Conservation (phyloP, 1,284 basidiomycete genomes). For the Papiliotrema nemorosa region DNA sequence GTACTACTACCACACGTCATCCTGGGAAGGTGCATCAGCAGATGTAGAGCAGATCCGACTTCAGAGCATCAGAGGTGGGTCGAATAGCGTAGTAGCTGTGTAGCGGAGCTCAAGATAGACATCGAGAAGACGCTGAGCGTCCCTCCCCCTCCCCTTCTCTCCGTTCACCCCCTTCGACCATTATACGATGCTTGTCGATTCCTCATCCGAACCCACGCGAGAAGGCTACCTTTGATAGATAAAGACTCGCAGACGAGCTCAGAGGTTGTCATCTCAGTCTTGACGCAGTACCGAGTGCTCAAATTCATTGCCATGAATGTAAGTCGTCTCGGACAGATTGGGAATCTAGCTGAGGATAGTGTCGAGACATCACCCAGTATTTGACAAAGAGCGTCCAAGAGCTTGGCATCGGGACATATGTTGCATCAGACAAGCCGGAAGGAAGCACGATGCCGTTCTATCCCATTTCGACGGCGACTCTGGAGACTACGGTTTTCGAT, state of each 20-base stretch:
- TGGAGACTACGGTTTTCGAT: constrained; percentile 92
- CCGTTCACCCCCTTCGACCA: constrained; percentile 81
- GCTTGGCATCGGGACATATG: constrained; percentile 91
- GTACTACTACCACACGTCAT: constrained; percentile 81
- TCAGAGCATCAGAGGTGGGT: constrained; percentile 75
- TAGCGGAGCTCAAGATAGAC: constrained; percentile 55
- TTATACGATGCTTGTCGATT: constrained; percentile 87
- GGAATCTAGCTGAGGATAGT: constrained; percentile 18
- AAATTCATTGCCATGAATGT: constrained; percentile 99
- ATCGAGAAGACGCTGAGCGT: constrained; percentile 93
- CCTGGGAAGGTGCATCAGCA: constrained; percentile 80
- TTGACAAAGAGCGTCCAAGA: constrained; percentile 62
- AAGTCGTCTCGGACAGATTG: constrained; percentile 25
- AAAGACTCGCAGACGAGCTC: constrained; percentile 89
- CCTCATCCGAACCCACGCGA: constrained; percentile 92
- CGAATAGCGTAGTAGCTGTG: not conserved
- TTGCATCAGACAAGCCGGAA: constrained; percentile 46
- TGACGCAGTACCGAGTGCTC: constrained; percentile 96
- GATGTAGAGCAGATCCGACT: constrained; percentile 95
- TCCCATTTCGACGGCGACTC: constrained; percentile 87
- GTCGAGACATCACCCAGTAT: constrained; percentile 48
- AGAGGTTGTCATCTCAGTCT: constrained; percentile 90
- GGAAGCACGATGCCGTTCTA: constrained; percentile 63
- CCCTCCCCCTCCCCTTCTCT: constrained; percentile 83
- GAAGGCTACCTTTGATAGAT: constrained; percentile 89